These are phyloP conservation scores for Betula pendula DNA, from an alignment of 306 rosid genomes.

Conservation along the genomic window DNA sequence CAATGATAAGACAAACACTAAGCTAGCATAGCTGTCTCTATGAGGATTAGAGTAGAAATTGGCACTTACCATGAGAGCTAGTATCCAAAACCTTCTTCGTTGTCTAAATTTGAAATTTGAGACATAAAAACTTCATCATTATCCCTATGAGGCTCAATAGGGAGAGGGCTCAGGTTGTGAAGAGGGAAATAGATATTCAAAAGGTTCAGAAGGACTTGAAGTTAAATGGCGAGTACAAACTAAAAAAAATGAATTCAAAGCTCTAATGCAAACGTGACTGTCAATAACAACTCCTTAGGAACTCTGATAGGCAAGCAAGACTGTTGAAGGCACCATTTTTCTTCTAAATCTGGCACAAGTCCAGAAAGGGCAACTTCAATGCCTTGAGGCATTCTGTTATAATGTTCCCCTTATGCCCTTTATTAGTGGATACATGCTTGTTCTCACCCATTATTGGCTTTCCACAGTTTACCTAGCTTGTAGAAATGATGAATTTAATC, in stretches of 20 bases:
- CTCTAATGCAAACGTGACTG: neutral
- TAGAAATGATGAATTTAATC: no score
- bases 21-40: neutral
- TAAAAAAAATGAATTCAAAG: neutral
- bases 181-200: neutral
- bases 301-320: neutral
- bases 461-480: neutral
- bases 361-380: neutral
- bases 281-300: neutral
- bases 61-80: slow-evolving; percentile 30
- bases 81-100: slow-evolving; percentile 11
- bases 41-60: slow-evolving; percentile 24
- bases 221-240: neutral
- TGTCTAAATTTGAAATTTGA: slow-evolving; percentile 7
- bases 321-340: neutral
- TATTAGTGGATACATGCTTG: neutral
- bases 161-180: neutral
- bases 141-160: neutral
- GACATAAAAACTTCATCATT: neutral
- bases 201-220: neutral
- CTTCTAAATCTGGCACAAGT: neutral
- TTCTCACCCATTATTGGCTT: neutral
- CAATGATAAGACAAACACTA: neutral
- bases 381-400: neutral
- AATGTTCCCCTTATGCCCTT: neutral